phyloP scores from a whole-genome alignment of 805 yeast genomes.

The Candida ficus region DNA sequence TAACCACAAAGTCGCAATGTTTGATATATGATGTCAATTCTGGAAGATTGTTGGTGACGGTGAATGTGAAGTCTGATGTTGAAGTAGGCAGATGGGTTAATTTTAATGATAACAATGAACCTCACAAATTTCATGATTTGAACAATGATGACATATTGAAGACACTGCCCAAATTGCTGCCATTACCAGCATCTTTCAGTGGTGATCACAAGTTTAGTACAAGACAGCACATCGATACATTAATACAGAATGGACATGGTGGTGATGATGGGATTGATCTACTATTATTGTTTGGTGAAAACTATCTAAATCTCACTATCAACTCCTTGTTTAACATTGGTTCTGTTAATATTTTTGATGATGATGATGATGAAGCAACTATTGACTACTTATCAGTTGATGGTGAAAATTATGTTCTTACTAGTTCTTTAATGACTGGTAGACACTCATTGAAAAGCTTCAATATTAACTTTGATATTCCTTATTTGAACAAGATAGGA shows the following conservation, averaged over 20 bases:
- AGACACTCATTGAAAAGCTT: constrained; percentile 16
- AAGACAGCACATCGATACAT: constrained; percentile 25
- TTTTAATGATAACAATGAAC: not conserved
- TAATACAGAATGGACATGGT: constrained; percentile 20
- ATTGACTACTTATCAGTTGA: constrained; percentile 10
- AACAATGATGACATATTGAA: constrained; percentile 27
- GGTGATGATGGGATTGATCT: constrained; percentile 19
- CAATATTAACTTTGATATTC: constrained; percentile 9
- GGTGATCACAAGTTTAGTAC: constrained; percentile 19
- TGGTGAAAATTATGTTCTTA: constrained; percentile 15
- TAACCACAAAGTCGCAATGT: constrained; percentile 39
- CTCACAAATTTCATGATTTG: constrained; percentile 20
- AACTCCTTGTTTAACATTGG: constrained; percentile 31
- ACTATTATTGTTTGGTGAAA: constrained; percentile 22
- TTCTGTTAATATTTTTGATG: constrained; percentile 10
- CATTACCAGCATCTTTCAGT: constrained; percentile 20
- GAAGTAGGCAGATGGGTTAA: constrained; percentile 15
- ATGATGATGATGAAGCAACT: constrained; percentile 16
- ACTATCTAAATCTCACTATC: constrained; percentile 25
- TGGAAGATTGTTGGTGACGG: constrained; percentile 34
- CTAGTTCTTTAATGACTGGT: constrained; percentile 20
- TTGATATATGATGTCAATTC: constrained; percentile 42
- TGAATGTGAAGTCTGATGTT: constrained; percentile 7
- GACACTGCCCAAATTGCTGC: constrained; percentile 34
- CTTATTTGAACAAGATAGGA: constrained; percentile 15